phyloP scores from a whole-genome alignment of 2,329 filamentous ascomycete genomes.

The Fusarium tanahbumbuense region DNA sequence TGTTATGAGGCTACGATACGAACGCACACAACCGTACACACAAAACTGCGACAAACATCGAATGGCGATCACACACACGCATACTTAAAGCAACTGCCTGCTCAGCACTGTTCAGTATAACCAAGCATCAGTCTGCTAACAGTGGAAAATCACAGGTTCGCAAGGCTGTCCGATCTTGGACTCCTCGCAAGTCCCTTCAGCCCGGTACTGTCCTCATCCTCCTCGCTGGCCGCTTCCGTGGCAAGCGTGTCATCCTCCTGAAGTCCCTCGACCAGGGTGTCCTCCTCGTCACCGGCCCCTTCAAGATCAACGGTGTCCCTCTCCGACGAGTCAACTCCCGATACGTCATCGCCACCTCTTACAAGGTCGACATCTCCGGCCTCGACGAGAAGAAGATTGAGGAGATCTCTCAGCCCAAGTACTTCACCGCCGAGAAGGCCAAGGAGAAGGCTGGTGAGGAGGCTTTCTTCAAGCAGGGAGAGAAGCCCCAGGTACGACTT shows the following conservation, averaged over 20 bases:
- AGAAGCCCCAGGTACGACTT: slow-evolving; percentile 89
- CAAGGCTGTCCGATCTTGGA: slow-evolving; percentile 90
- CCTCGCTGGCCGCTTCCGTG: slow-evolving; percentile 98
- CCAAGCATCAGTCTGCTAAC: slow-evolving; percentile 47
- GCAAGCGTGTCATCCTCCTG: slow-evolving; percentile 99
- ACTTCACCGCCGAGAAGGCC: slow-evolving; percentile 96
- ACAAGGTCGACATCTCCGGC: slow-evolving; percentile 84
- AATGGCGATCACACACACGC: slow-evolving; percentile 21
- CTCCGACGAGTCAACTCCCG: slow-evolving; percentile 93
- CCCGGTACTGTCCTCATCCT: slow-evolving; percentile 98
- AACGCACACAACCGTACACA: slow-evolving; percentile 21
- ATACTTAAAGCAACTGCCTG: slow-evolving; percentile 10
- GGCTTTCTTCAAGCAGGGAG: slow-evolving; percentile 99
- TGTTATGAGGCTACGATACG: slow-evolving; percentile 31
- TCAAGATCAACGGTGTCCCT: slow-evolving; percentile 99
- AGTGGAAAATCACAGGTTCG: slow-evolving; percentile 74
- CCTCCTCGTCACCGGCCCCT: slow-evolving; percentile 98
- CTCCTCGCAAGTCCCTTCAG: slow-evolving; percentile 88
- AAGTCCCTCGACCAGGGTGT: slow-evolving; percentile 98
- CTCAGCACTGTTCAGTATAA: slow-evolving; percentile 10
- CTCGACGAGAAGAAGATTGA: slow-evolving; percentile 92
- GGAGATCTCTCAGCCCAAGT: slow-evolving; percentile 79
- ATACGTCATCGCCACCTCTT: slow-evolving; percentile 92
- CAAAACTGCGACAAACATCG: slow-evolving; percentile 27
- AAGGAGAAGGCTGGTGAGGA: slow-evolving; percentile 97